Percentiles rank a stretch among this genome's conserved stretches.
Evolutionary conservation across 225 moss, liverwort and hornwort genomes (phyloP).

Genomic region (Physcomitrellopsis africana): DNA sequence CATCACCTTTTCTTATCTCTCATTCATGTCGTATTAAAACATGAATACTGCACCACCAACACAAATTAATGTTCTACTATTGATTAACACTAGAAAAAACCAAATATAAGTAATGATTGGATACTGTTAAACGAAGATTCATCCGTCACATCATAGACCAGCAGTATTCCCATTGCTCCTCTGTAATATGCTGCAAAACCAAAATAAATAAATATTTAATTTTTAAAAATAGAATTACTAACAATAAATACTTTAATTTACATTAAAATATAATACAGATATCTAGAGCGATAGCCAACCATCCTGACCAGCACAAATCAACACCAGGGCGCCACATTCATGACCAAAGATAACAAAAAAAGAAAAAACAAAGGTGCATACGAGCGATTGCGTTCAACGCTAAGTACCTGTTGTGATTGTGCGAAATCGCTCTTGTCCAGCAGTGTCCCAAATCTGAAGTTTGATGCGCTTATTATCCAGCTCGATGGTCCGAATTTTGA

Average conservation of each 20-base stretch:
- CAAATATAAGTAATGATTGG: slow-evolving; percentile 15
- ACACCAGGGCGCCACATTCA: background rate
- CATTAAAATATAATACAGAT: background rate
- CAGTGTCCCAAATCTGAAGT: slow-evolving; percentile 96
- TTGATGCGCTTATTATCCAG: slow-evolving; percentile 92
- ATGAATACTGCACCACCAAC: background rate
- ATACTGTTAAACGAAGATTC: slow-evolving; percentile 96
- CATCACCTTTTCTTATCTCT: slow-evolving; percentile 34
- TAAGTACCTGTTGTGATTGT: slow-evolving; percentile 88
- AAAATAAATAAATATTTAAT: slow-evolving; percentile 7
- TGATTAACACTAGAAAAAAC: background rate
- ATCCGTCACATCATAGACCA: slow-evolving; percentile 93
- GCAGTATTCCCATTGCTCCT: slow-evolving; percentile 92
- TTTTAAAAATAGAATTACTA: too few species aligned
- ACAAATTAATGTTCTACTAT: background rate
- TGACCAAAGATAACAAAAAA: background rate
- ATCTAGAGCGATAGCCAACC: background rate
- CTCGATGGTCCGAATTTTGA: slow-evolving; percentile 95
- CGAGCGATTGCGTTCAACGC: background rate
- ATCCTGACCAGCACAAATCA: slow-evolving; percentile 1
- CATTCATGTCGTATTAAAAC: slow-evolving; percentile 46
- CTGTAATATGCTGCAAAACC: slow-evolving; percentile 83
- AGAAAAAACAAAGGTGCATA: background rate
- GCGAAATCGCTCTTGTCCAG: slow-evolving; percentile 93
- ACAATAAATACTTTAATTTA: background rate